Conservation (phyloP, 306 rosid species). For the Trifolium fragiferum region DNA sequence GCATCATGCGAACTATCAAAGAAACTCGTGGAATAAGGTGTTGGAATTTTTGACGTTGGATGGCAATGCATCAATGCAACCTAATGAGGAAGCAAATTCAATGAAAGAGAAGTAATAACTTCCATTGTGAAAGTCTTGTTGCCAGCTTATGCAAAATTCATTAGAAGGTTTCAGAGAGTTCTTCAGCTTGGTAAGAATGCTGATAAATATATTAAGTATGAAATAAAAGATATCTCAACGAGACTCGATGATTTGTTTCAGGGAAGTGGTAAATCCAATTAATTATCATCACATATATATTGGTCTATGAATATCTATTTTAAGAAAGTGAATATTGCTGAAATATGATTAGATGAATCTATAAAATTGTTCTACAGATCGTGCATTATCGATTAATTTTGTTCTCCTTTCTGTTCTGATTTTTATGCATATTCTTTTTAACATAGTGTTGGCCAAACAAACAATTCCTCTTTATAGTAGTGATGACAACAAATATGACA, state of each 20-base stretch:
- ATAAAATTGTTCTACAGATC: too few species aligned
- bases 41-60: constrained; percentile 66
- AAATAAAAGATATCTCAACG: neutral
- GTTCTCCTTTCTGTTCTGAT: too few species aligned
- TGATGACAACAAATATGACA: too few species aligned
- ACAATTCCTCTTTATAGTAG: too few species aligned
- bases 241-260: neutral
- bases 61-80: constrained; percentile 47
- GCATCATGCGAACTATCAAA: constrained; percentile 51
- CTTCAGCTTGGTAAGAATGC: constrained; percentile 12
- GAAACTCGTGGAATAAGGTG: constrained; percentile 50
- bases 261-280: neutral
- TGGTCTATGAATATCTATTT: too few species aligned
- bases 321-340: too few species aligned
- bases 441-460: too few species aligned
- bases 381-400: too few species aligned
- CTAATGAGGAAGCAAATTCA: constrained; percentile 36
- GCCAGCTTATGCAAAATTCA: constrained; percentile 69
- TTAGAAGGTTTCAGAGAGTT: constrained; percentile 51
- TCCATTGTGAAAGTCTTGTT: constrained; percentile 51
- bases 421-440: too few species aligned
- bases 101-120: constrained; percentile 71
- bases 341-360: too few species aligned
- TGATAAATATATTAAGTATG: neutral
- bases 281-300: too few species aligned